These are phyloP conservation scores for Penicillium goetzii DNA, from an alignment of 495 filamentous ascomycete genomes.

Conservation along the genomic window DNA sequence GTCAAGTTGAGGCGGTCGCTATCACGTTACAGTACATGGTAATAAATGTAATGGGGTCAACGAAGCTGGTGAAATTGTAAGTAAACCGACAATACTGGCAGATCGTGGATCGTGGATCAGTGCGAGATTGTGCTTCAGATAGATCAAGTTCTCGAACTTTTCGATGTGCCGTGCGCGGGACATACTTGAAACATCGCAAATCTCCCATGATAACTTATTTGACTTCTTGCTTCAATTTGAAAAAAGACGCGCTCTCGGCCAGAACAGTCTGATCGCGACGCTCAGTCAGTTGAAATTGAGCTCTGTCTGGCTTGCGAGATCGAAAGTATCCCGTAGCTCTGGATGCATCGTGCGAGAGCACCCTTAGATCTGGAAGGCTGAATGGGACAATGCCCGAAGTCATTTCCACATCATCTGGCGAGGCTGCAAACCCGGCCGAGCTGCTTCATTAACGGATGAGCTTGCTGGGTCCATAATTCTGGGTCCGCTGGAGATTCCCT, in stretches of 20 bases:
- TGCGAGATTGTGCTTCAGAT: conserved; percentile 4
- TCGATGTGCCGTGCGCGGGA: conserved; percentile 6
- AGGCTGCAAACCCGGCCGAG: conserved; percentile 1
- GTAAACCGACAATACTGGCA: conserved; percentile 1
- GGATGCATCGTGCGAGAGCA: neutral
- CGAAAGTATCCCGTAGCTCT: too few species aligned
- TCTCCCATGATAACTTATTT: neutral
- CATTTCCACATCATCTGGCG: neutral
- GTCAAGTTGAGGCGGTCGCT: neutral
- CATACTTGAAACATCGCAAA: conserved; percentile 2
- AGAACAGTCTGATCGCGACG: neutral
- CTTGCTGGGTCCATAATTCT: conserved; percentile 4
- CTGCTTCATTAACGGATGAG: neutral
- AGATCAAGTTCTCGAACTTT: neutral
- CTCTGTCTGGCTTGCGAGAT: neutral
- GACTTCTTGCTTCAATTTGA: neutral
- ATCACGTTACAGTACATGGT: conserved; percentile 1
- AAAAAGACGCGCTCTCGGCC: neutral
- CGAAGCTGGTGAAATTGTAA: neutral
- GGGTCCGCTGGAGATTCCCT: conserved; percentile 4
- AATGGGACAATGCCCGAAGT: neutral
- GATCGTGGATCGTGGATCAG: conserved; percentile 3
- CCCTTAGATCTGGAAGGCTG: neutral
- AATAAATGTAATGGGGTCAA: neutral
- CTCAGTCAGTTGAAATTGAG: neutral